Evolutionary conservation across 2,329 filamentous ascomycete species (phyloP).

Genomic region (Claviceps sp.): DNA sequence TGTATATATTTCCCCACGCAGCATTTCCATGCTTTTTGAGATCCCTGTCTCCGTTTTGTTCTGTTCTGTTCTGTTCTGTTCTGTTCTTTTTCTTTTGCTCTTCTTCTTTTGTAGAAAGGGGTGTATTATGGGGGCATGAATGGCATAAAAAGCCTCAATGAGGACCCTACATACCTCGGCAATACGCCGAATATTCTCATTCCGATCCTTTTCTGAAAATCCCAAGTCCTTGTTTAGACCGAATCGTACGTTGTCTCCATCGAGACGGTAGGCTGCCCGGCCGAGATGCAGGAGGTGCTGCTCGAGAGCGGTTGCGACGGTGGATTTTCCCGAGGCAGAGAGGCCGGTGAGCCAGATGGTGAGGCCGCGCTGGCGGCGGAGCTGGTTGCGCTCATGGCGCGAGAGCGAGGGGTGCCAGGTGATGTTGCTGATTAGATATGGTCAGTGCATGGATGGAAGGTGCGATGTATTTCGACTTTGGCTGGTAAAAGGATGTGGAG

Average conservation of each 20-base stretch:
- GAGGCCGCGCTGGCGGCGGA: conserved; percentile 75
- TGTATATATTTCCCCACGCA: background rate
- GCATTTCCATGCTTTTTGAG: too few species aligned
- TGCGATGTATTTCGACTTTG: too few species aligned
- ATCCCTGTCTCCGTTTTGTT: too few species aligned
- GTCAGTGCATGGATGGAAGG: background rate
- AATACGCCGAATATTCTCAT: conserved; percentile 96
- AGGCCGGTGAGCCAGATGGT: conserved; percentile 98
- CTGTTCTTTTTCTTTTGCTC: background rate
- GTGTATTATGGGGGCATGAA: background rate
- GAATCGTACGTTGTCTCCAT: conserved; percentile 97
- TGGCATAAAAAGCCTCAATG: background rate
- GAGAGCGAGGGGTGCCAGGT: conserved; percentile 79
- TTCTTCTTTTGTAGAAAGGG: background rate
- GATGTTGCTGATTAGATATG: conserved; percentile 54
- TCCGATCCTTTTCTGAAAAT: conserved; percentile 83
- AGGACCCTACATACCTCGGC: conserved; percentile 45
- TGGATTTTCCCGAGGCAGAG: conserved; percentile 92
- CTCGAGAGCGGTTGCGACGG: conserved; percentile 90
- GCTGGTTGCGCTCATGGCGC: conserved; percentile 58
- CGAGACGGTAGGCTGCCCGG: conserved; percentile 77
- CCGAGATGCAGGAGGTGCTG: conserved; percentile 86
- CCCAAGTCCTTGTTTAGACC: conserved; percentile 96
- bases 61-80: too few species aligned
- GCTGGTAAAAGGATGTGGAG: background rate